Conservation (phyloP, 306 rosid species). For the Styphnolobium japonicum region DNA sequence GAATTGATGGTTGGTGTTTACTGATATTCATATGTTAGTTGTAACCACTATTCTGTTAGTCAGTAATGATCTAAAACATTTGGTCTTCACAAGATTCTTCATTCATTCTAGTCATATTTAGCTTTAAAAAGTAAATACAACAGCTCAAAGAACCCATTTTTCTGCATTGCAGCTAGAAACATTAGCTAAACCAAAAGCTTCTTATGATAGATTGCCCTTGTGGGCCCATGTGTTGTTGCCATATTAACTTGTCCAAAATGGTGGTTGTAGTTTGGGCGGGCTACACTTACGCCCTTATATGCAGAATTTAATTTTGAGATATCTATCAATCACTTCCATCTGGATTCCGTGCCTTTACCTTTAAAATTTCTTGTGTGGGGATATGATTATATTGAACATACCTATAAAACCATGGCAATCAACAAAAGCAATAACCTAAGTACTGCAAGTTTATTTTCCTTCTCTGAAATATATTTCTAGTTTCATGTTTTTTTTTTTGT, state of each 20-base stretch:
- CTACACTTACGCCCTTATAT: not conserved
- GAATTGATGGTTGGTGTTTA: not conserved
- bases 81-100: not conserved
- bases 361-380: not conserved
- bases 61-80: not conserved
- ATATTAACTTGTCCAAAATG: not conserved
- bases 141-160: no score
- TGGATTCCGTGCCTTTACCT: not conserved
- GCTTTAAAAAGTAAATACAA: no score
- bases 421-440: not conserved
- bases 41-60: not conserved
- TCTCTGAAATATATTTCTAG: not conserved
- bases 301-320: not conserved
- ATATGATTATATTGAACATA: not conserved
- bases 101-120: not conserved
- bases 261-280: not conserved
- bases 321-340: not conserved
- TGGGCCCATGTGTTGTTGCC: not conserved
- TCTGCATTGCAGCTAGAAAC: no score
- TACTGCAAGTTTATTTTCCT: not conserved
- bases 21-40: not conserved
- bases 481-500: not conserved
- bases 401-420: not conserved
- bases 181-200: no score
- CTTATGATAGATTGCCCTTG: not conserved